Conservation (phyloP, 2,329 filamentous ascomycete species). For the Myriosclerotinia duriaeana region DNA sequence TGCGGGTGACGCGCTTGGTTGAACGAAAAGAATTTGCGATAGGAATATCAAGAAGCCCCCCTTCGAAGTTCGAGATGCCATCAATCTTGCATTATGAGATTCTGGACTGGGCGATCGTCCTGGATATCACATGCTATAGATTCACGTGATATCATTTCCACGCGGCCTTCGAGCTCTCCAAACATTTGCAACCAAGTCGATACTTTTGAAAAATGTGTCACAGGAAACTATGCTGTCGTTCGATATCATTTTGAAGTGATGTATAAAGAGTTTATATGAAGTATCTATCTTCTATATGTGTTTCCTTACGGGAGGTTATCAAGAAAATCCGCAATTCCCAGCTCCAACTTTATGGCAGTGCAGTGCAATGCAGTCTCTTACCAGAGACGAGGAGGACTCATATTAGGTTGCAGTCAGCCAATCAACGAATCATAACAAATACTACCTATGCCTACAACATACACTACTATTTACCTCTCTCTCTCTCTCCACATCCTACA, state of each 20-base stretch:
- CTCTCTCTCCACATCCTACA: too few species aligned
- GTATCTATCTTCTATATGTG: neutral
- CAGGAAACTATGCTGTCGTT: neutral
- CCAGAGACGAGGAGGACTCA: too few species aligned
- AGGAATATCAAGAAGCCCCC: neutral
- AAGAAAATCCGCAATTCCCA: constrained; percentile 9
- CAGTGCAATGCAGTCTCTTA: too few species aligned
- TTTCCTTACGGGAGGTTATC: neutral
- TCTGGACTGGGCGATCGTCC: neutral
- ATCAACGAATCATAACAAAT: too few species aligned
- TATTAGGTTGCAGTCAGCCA: too few species aligned
- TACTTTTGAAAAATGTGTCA: neutral
- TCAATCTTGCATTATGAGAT: neutral
- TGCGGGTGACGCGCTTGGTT: neutral
- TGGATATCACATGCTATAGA: neutral
- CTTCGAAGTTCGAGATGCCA: neutral
- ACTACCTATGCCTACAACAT: too few species aligned
- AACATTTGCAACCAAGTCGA: neutral
- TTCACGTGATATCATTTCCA: neutral
- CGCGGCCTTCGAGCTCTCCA: constrained; percentile 2
- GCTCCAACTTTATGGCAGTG: neutral
- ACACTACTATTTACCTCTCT: too few species aligned
- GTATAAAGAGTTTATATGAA: neutral
- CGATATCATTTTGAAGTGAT: neutral
- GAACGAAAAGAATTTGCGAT: neutral